A percentile compares a stretch with the other conserved stretches of the same genome.
Conservation (phyloP, 768 basidiomycete species). For the Lactarius akahatsu region DNA sequence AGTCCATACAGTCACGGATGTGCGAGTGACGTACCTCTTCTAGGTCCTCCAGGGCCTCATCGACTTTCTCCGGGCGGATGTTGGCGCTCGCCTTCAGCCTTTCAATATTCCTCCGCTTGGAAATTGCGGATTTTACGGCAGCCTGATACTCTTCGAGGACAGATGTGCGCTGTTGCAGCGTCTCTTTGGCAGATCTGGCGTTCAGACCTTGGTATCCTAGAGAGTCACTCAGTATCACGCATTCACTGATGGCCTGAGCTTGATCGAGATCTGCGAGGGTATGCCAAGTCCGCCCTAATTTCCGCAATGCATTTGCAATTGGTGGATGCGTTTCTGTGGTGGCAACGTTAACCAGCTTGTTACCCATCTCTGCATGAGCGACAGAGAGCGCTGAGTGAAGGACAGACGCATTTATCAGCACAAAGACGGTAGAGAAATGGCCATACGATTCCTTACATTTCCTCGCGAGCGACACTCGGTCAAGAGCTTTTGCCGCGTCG, state of each 20-base stretch:
- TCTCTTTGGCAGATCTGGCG: conserved; percentile 95
- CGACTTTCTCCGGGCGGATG: conserved; percentile 82
- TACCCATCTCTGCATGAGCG: conserved; percentile 88
- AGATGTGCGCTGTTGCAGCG: conserved; percentile 81
- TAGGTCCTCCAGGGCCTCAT: conserved; percentile 89
- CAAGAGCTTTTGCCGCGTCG: conserved; percentile 87
- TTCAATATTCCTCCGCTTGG: conserved; percentile 89
- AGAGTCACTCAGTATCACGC: conserved; percentile 93
- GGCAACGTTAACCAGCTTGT: conserved; percentile 84
- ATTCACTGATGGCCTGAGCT: conserved; percentile 91
- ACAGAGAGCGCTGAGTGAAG: conserved; percentile 61
- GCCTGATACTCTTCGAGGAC: conserved; percentile 94
- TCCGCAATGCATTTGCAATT: conserved; percentile 78
- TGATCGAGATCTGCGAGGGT: conserved; percentile 85
- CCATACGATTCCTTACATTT: conserved; percentile 54
- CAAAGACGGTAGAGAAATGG: conserved; percentile 14
- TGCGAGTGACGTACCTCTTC: conserved; percentile 64
- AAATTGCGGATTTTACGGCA: conserved; percentile 90
- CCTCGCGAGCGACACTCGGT: conserved; percentile 75
- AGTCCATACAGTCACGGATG: conserved; percentile 17
- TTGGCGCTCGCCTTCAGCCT: conserved; percentile 81
- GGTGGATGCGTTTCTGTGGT: conserved; percentile 87
- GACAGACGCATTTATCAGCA: conserved; percentile 15
- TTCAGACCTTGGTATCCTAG: conserved; percentile 96
- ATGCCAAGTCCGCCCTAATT: conserved; percentile 86